Conservation (phyloP, 169 alveolate genomes). For the Eimeria maxima region DNA sequence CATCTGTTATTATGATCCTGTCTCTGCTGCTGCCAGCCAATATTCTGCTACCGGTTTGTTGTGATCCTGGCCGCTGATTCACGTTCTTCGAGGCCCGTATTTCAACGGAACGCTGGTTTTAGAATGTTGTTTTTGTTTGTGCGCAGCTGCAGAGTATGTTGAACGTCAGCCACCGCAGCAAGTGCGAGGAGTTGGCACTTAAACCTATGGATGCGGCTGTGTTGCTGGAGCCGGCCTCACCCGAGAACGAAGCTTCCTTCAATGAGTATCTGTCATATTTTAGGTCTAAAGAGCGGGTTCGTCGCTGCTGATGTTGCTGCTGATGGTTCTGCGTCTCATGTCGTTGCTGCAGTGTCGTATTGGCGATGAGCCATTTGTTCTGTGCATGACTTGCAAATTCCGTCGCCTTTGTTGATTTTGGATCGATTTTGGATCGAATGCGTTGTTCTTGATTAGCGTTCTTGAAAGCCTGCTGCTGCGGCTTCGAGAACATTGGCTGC, state of each 20-base stretch:
- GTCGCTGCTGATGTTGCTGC: neutral
- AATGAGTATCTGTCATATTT: constrained; percentile 66
- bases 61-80: neutral
- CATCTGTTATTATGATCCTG: neutral
- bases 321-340: neutral
- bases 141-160: constrained; percentile 73
- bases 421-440: neutral
- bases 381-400: too few relatives aligned
- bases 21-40: neutral
- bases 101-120: neutral
- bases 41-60: neutral
- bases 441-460: neutral
- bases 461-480: neutral
- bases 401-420: neutral
- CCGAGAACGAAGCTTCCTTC: constrained; percentile 71
- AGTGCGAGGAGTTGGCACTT: constrained; percentile 74
- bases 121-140: neutral
- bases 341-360: neutral
- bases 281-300: constrained; percentile 67
- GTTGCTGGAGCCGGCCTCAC: constrained; percentile 61
- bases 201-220: constrained; percentile 77
- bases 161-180: constrained; percentile 81
- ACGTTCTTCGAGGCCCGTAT: neutral
- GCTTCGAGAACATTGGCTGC: neutral
- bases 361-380: neutral